Evolutionary conservation across 2,329 filamentous ascomycete species (phyloP).

Genomic region (Xylariaceae sp.): DNA sequence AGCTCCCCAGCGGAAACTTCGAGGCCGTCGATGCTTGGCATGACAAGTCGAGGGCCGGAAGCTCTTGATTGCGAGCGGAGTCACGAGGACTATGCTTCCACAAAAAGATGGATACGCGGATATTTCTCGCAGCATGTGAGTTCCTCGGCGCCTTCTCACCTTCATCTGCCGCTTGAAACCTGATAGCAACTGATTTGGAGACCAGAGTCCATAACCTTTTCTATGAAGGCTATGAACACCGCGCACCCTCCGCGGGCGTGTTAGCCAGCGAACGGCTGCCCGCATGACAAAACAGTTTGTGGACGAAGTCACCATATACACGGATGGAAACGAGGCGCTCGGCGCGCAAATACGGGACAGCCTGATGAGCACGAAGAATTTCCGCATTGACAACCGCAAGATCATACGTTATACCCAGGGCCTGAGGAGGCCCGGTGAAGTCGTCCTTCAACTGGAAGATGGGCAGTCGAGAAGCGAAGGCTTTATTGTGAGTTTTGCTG

Average conservation of each 20-base stretch:
- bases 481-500: constrained; percentile 33
- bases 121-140: not conserved
- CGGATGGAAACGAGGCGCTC: too few relatives aligned
- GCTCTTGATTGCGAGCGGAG: constrained; percentile 51
- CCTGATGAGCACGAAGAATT: constrained; percentile 30
- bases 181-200: too few relatives aligned
- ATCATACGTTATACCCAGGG: constrained; percentile 20
- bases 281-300: too few relatives aligned
- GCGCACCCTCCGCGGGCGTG: too few relatives aligned
- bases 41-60: constrained; percentile 43
- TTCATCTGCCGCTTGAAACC: too few relatives aligned
- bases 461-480: constrained; percentile 35
- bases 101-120: constrained; percentile 43
- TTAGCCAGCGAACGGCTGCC: too few relatives aligned
- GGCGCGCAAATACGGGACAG: constrained; percentile 21
- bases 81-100: constrained; percentile 30
- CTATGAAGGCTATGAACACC: too few relatives aligned
- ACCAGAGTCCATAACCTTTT: too few relatives aligned
- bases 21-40: constrained; percentile 33
- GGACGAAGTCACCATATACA: too few relatives aligned
- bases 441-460: constrained; percentile 30
- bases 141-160: too few relatives aligned
- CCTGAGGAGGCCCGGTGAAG: constrained; percentile 16
- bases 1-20: constrained; percentile 20
- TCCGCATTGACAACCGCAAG: constrained; percentile 36